Conservation (phyloP, 805 yeast genomes). For the Candida lessepsii region DNA sequence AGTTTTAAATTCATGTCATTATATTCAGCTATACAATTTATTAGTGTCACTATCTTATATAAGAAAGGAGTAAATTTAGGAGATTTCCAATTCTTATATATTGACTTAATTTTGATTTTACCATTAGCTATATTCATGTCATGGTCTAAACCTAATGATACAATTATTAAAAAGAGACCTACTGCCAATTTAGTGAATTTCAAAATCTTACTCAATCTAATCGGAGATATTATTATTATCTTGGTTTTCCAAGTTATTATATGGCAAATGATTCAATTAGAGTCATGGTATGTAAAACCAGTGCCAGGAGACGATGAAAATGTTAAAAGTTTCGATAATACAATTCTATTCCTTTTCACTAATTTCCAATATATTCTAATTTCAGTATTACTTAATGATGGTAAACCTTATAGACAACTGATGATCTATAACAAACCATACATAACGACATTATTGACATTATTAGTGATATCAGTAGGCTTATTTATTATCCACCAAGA, state of each 20-base stretch:
- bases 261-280: constrained; percentile 59
- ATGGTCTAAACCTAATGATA: constrained; percentile 80
- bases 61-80: constrained; percentile 90
- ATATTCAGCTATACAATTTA: constrained; percentile 94
- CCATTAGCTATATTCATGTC: constrained; percentile 98
- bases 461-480: constrained; percentile 48
- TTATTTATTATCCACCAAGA: constrained; percentile 56
- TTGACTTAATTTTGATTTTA: constrained; percentile 83
- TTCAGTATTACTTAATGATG: constrained; percentile 83
- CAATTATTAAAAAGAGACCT: constrained; percentile 71
- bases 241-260: constrained; percentile 62
- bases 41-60: constrained; percentile 81
- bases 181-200: constrained; percentile 91
- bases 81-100: constrained; percentile 93
- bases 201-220: constrained; percentile 76
- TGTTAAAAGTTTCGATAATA: constrained; percentile 86
- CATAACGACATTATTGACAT: constrained; percentile 53
- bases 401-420: constrained; percentile 90
- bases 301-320: constrained; percentile 72
- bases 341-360: constrained; percentile 74
- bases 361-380: constrained; percentile 86
- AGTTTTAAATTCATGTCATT: constrained; percentile 98
- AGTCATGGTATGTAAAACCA: constrained; percentile 79
- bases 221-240: constrained; percentile 71
- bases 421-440: constrained; percentile 68